A percentile compares a stretch with the other conserved stretches of the same genome.
These are phyloP conservation scores for Potentilla sterilis DNA, from an alignment of 306 rosid genomes.

Conservation along the genomic window DNA sequence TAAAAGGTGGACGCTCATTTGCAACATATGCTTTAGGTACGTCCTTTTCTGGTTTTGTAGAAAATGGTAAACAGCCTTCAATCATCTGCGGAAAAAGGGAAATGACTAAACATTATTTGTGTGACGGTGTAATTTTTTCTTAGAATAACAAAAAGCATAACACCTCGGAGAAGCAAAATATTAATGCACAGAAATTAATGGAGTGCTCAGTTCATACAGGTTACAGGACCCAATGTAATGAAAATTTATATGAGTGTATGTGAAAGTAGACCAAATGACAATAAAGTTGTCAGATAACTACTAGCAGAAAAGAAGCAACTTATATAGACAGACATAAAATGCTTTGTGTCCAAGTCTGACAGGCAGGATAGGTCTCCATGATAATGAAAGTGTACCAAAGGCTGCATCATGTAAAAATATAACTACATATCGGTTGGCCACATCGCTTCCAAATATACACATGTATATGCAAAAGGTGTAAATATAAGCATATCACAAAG, in stretches of 20 bases:
- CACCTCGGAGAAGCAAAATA: not conserved
- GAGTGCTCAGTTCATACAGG: not conserved
- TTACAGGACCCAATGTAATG: not conserved
- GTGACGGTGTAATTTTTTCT: constrained; percentile 1
- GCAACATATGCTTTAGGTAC: constrained; percentile 74
- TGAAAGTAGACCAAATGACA: not conserved
- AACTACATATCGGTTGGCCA: not conserved
- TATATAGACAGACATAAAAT: not conserved
- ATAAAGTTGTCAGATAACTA: not conserved
- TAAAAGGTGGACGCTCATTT: constrained; percentile 78
- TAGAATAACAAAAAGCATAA: not conserved
- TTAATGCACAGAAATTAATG: not conserved
- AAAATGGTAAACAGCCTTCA: constrained; percentile 80
- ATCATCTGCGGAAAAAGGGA: constrained; percentile 63
- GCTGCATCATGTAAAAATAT: not conserved
- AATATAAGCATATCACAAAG: not conserved
- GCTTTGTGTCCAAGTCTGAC: not conserved
- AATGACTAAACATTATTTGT: constrained; percentile 13
- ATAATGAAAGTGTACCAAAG: not conserved
- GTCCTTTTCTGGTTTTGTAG: constrained; percentile 50
- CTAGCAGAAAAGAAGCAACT: not conserved
- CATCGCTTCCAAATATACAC: not conserved
- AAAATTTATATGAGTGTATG: not conserved
- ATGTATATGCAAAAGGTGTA: not conserved
- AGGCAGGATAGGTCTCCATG: not conserved